Evolutionary conservation across 2,329 filamentous ascomycete genomes (phyloP), one percentile per base, ranked within the genome.

Genomic region (Davidsoniella eucalypti): DNA sequence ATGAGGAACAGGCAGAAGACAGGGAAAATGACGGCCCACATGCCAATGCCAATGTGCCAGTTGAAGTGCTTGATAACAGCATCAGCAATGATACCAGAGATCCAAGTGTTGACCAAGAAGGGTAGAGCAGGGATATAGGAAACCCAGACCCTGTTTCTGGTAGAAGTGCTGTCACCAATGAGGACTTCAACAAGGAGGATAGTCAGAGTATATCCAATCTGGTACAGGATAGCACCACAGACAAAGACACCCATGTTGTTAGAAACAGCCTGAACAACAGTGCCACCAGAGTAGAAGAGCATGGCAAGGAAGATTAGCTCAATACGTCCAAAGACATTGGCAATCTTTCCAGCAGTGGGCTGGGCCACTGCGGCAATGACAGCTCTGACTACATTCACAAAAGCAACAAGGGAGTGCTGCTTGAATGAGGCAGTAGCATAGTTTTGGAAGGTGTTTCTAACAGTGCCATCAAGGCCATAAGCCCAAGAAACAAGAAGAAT

Each of bases 81-180:
- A 21, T 58, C 53, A 3, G 72, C 66, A 42, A 82, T 61, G 56
- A 79, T 66, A 21, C 77, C 78, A 54, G 71, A 73, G 5, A 80
- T 69, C 78, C 78, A 82, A 1, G 77, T 76, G 62, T 80, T 80
- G 61, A 78, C 72, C 56, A 80, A 64, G 61, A 77, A 80, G 1
- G 76, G 75, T 4, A 68, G 57, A 2, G 73, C 71, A 1, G 76
- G 76, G 52, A 82, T 67, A 57, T 78, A 82, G 44, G 73, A 78
- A 65, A 80, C 81, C 56, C 82, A 65, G 8, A 82, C 65, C 57
- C 79, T 76, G 8, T 75, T 69, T 14, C 76, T 71, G 5, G 76
- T 72, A 1, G 78, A 81, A 2, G 78, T 80, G 25, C 77, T 68
- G 56, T 83, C 79, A 42, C 70, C 77, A 41, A 82, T 65, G 51